These are phyloP conservation scores for Diaporthe longicolla DNA, from an alignment of 2,329 filamentous ascomycete genomes.

Conservation along the genomic window DNA sequence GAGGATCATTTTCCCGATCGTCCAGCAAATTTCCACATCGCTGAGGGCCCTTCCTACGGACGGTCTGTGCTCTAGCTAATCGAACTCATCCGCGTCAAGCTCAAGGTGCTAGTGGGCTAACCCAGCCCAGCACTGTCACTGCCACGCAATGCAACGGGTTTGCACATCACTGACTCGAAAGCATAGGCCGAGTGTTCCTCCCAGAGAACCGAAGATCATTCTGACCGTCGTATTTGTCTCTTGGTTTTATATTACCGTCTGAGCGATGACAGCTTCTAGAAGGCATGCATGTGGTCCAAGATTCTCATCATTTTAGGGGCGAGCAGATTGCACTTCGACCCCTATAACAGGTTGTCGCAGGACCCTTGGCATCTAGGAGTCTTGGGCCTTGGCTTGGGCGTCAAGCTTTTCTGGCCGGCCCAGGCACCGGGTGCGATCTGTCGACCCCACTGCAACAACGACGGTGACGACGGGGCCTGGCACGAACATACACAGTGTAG, in stretches of 20 bases:
- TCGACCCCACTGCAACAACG: constrained; percentile 20
- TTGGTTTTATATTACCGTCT: background rate
- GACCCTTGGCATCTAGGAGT: background rate
- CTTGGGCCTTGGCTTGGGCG: constrained; percentile 27
- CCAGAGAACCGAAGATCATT: background rate
- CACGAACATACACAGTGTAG: background rate
- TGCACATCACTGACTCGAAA: constrained; percentile 25
- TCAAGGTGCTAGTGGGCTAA: constrained; percentile 4
- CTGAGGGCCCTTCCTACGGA: background rate
- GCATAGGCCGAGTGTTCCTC: constrained; percentile 2
- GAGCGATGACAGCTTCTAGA: constrained; percentile 29
- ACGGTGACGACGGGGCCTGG: constrained; percentile 18
- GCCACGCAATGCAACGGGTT: constrained; percentile 10
- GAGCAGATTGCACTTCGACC: constrained; percentile 13
- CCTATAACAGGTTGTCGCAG: constrained; percentile 27
- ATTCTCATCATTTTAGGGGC: background rate
- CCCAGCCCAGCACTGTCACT: background rate
- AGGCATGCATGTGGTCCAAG: background rate
- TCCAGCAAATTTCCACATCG: constrained; percentile 25
- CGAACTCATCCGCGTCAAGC: background rate
- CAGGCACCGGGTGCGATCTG: constrained; percentile 2
- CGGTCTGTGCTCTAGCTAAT: constrained; percentile 23
- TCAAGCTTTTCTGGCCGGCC: constrained; percentile 38
- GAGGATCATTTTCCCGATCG: constrained; percentile 24
- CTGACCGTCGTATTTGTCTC: background rate